A percentile compares a stretch with the other conserved stretches of the same genome.
Conservation (phyloP, 495 filamentous ascomycete genomes). For the Aspergillus carlsbadensis region DNA sequence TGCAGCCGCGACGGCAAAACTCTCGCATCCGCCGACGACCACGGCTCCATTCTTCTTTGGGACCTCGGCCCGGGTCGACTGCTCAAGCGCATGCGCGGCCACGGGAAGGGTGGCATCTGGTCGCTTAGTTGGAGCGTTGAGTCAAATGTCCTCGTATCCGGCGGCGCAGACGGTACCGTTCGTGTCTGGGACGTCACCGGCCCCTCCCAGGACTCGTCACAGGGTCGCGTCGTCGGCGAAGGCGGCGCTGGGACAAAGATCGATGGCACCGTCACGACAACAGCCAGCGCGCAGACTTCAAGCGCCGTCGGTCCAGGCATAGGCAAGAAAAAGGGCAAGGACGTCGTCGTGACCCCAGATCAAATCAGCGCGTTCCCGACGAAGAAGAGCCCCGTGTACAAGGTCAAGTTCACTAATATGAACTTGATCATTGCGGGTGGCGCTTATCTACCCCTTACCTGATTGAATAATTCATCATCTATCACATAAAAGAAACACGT, state of each 20-base stretch:
- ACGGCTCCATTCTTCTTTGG: constrained; percentile 89
- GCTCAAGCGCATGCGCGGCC: constrained; percentile 89
- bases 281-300: constrained; percentile 33
- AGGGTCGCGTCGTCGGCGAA: constrained; percentile 60
- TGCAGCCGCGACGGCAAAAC: constrained; percentile 85
- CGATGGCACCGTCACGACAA: constrained; percentile 39
- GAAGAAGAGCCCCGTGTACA: constrained; percentile 93
- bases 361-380: constrained; percentile 92
- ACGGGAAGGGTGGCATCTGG: constrained; percentile 92
- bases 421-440: constrained; percentile 88
- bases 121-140: constrained; percentile 89
- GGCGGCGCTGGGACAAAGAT: constrained; percentile 53
- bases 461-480: no score
- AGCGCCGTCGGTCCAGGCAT: constrained; percentile 46
- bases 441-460: constrained; percentile 76
- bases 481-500: no score
- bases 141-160: constrained; percentile 81
- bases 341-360: constrained; percentile 84
- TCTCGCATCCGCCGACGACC: constrained; percentile 81
- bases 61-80: constrained; percentile 78
- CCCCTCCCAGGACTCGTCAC: constrained; percentile 52
- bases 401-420: constrained; percentile 89
- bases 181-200: constrained; percentile 88
- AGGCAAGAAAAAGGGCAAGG: constrained; percentile 83
- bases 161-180: constrained; percentile 89